Evolutionary conservation across 495 filamentous ascomycete species (phyloP).

Genomic region (Penicillium paradoxum): DNA sequence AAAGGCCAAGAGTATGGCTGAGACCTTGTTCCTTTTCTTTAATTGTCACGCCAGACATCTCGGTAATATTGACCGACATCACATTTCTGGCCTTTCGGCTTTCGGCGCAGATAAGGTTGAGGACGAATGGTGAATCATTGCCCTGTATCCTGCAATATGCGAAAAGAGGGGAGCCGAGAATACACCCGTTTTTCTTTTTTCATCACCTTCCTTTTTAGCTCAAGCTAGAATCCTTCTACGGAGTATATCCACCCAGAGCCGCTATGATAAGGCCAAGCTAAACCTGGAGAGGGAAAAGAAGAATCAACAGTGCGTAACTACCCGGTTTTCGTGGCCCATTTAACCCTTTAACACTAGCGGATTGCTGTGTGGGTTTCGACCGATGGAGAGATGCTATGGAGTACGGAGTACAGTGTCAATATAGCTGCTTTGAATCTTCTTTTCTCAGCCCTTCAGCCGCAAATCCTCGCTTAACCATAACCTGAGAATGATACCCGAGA

Average conservation of each 20-base stretch:
- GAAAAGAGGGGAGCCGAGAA: not conserved
- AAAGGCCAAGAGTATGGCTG: not conserved
- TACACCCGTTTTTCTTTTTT: not conserved
- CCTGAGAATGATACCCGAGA: too few species aligned
- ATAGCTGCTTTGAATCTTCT: too few species aligned
- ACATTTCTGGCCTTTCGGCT: not conserved
- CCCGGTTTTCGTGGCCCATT: not conserved
- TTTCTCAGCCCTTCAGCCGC: too few species aligned
- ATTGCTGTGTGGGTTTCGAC: too few species aligned
- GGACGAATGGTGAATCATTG: constrained; percentile 1
- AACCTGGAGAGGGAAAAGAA: constrained; percentile 3
- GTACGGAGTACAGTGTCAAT: too few species aligned
- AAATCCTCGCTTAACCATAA: too few species aligned
- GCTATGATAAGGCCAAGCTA: not conserved
- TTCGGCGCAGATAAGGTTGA: constrained; percentile 5
- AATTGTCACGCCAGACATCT: not conserved
- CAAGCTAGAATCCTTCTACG: not conserved
- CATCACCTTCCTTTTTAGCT: constrained; percentile 2
- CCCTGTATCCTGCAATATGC: not conserved
- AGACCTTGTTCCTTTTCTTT: not conserved
- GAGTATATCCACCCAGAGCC: constrained; percentile 1
- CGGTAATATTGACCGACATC: constrained; percentile 1
- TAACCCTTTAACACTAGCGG: too few species aligned
- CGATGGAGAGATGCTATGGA: too few species aligned
- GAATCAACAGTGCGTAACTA: not conserved